phyloP scores from a whole-genome alignment of 78 protist genomes.

The Creolimax fragrantissima region DNA sequence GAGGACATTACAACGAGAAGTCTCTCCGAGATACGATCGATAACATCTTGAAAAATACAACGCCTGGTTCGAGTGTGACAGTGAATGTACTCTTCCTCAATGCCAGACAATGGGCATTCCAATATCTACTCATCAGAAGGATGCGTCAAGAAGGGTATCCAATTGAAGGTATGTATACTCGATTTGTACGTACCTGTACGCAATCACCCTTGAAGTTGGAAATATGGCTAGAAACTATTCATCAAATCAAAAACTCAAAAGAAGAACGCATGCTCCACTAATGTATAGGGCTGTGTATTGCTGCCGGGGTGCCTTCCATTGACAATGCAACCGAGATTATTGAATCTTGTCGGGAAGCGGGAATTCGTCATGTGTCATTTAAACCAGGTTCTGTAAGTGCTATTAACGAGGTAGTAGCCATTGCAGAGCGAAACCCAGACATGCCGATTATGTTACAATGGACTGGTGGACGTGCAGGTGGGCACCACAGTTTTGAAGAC shows the following conservation, averaged over 20 bases:
- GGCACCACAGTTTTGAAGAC: constrained; percentile 65
- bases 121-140: constrained; percentile 35
- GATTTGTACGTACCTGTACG: no score
- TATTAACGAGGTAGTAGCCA: constrained; percentile 33
- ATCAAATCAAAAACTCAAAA: no score
- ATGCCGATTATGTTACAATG: constrained; percentile 46
- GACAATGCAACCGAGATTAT: constrained; percentile 45
- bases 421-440: constrained; percentile 37
- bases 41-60: not conserved
- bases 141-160: constrained; percentile 34
- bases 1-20: constrained; percentile 1
- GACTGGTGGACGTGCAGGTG: constrained; percentile 67
- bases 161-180: constrained; percentile 37
- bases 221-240: no score
- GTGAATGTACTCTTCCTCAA: constrained; percentile 54
- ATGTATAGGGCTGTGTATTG: constrained; percentile 23
- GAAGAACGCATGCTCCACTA: not conserved
- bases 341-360: not conserved
- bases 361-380: constrained; percentile 43
- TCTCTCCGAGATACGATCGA: not conserved
- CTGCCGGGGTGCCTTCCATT: constrained; percentile 59
- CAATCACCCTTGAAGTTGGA: no score
- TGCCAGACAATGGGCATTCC: constrained; percentile 47
- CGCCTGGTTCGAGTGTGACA: constrained; percentile 38
- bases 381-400: constrained; percentile 45